These are phyloP conservation scores for Lentinus tigrinus DNA, from an alignment of 768 basidiomycete genomes.

Conservation along the genomic window DNA sequence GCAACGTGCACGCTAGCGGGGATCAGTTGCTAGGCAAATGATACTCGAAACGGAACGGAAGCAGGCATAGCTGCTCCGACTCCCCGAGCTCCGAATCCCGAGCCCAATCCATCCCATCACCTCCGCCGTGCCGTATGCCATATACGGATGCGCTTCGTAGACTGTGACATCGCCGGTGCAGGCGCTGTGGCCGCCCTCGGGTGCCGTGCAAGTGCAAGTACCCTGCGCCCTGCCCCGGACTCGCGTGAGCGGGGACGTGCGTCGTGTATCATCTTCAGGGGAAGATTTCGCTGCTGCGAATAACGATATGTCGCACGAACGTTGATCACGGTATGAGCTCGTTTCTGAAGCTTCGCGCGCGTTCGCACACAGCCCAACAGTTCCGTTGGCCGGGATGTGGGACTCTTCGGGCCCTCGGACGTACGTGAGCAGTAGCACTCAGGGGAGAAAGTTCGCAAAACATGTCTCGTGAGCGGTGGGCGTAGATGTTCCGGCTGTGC, in stretches of 20 bases:
- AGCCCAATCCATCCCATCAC: neutral
- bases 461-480: neutral
- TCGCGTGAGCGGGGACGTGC: no score
- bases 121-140: neutral
- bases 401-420: neutral
- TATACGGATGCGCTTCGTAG: neutral
- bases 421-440: neutral
- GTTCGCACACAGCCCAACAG: constrained; percentile 6
- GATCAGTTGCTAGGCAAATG: constrained; percentile 15
- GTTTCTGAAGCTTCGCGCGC: neutral
- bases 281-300: neutral
- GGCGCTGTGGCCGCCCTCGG: no score
- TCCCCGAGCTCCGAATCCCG: neutral
- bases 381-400: neutral
- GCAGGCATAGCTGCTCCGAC: neutral
- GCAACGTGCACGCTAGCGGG: neutral
- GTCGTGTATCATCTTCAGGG: neutral
- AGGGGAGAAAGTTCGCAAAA: neutral
- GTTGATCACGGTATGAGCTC: no score
- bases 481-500: neutral
- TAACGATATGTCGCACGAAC: neutral
- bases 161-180: neutral
- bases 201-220: no score
- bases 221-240: no score
- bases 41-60: constrained; percentile 12